phyloP scores from a whole-genome alignment of 495 filamentous ascomycete genomes.

The Hypoxylon trugodes region DNA sequence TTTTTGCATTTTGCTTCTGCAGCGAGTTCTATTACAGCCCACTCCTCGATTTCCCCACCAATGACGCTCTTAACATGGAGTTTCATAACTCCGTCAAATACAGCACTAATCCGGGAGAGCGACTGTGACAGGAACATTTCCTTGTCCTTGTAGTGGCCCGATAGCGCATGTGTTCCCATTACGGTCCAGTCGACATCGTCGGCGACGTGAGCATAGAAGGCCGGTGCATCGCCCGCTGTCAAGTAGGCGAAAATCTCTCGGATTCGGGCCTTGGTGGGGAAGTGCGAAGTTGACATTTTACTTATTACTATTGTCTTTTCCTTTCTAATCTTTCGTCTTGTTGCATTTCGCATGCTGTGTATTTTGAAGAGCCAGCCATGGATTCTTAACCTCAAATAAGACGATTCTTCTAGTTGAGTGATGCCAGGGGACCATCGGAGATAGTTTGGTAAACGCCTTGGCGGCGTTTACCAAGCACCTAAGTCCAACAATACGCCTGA shows the following conservation, averaged over 20 bases:
- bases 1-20: conserved; percentile 15
- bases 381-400: too few relatives aligned
- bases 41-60: conserved; percentile 17
- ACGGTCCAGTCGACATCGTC: conserved; percentile 15
- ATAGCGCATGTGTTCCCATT: background rate
- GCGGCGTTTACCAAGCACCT: background rate
- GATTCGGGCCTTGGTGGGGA: conserved; percentile 1
- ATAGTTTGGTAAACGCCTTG: background rate
- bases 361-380: too few relatives aligned
- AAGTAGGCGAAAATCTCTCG: conserved; percentile 5
- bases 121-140: background rate
- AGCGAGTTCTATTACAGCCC: conserved; percentile 14
- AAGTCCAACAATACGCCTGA: too few relatives aligned
- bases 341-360: too few relatives aligned
- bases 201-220: conserved; percentile 3
- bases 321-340: too few relatives aligned
- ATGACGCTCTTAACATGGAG: conserved; percentile 3
- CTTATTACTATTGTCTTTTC: background rate
- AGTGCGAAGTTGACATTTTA: background rate
- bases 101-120: background rate
- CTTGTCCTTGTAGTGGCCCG: background rate
- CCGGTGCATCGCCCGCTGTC: background rate
- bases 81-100: conserved; percentile 4
- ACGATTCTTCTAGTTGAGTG: too few relatives aligned
- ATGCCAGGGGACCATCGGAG: too few relatives aligned